These are phyloP conservation scores for Dactylellina parvicollis DNA, from an alignment of 2,329 filamentous ascomycete species.

Conservation along the genomic window DNA sequence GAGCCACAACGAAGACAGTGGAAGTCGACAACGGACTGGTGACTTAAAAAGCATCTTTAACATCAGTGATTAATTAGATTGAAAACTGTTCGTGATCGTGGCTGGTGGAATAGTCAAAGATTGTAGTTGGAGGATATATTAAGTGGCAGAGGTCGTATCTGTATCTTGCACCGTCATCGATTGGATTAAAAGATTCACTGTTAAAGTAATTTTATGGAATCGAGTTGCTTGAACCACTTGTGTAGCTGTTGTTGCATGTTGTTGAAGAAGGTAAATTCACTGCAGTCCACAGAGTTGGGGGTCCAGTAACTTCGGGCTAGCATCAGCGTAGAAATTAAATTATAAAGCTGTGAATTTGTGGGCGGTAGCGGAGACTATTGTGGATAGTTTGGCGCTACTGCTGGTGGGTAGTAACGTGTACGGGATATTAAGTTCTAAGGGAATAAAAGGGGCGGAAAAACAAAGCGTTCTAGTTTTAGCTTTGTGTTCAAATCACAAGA, in stretches of 20 bases:
- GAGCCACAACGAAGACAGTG: not conserved
- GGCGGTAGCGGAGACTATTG: not conserved
- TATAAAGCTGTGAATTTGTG: not conserved
- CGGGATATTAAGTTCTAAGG: constrained; percentile 23
- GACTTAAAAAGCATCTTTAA: not conserved
- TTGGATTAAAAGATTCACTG: not conserved
- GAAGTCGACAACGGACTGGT: constrained; percentile 1
- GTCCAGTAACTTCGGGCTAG: not conserved
- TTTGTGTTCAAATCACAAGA: constrained; percentile 12
- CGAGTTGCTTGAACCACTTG: not conserved
- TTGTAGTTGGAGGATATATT: not conserved
- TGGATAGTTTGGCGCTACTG: not conserved
- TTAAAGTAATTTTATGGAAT: not conserved
- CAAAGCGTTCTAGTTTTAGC: constrained; percentile 8
- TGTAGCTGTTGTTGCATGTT: not conserved
- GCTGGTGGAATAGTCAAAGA: not conserved
- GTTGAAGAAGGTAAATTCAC: not conserved
- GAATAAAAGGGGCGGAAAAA: constrained; percentile 40
- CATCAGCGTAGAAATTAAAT: constrained; percentile 34
- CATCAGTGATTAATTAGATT: not conserved
- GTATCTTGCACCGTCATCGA: not conserved
- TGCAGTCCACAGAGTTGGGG: not conserved
- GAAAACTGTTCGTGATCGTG: not conserved
- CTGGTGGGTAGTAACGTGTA: not conserved
- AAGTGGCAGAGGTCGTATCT: not conserved